Conservation (phyloP, 805 yeast genomes). For the Grigorovia jiainica region DNA sequence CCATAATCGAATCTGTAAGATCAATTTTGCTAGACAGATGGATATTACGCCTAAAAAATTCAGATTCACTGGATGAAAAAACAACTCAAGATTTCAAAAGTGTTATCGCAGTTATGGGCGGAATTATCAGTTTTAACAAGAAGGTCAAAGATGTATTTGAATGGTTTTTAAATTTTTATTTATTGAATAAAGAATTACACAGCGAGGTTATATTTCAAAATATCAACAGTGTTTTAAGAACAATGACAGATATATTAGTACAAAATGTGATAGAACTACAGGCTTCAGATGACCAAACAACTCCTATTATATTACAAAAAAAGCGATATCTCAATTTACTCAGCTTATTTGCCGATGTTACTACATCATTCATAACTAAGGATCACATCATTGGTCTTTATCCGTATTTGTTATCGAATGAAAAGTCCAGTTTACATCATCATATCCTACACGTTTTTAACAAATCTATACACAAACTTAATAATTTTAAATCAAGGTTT, state of each 20-base stretch:
- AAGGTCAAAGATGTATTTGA: conserved; percentile 38
- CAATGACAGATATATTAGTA: conserved; percentile 18
- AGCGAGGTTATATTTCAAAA: conserved; percentile 4
- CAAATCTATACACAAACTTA: conserved; percentile 36
- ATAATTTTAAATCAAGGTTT: conserved; percentile 42
- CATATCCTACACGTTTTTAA: conserved; percentile 47
- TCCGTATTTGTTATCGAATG: conserved; percentile 50
- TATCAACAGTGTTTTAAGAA: conserved; percentile 9
- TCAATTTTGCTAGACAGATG: conserved; percentile 31
- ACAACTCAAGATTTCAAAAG: conserved; percentile 7
- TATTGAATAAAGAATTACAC: conserved; percentile 28
- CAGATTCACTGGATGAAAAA: conserved; percentile 7
- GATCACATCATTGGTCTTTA: conserved; percentile 59
- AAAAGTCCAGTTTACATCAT: conserved; percentile 33
- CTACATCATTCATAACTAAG: conserved; percentile 46
- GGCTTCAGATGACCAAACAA: conserved; percentile 21
- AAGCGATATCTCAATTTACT: conserved; percentile 28
- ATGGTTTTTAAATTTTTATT: conserved; percentile 36
- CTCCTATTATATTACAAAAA: neutral
- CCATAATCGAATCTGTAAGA: conserved; percentile 36
- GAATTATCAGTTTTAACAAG: conserved; percentile 31
- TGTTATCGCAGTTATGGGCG: conserved; percentile 30
- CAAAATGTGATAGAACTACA: conserved; percentile 21
- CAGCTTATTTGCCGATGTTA: conserved; percentile 46
- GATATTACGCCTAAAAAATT: conserved; percentile 20